Evolutionary conservation across 2,329 filamentous ascomycete genomes (phyloP).

Genomic region (Clonostachys rhizophaga): DNA sequence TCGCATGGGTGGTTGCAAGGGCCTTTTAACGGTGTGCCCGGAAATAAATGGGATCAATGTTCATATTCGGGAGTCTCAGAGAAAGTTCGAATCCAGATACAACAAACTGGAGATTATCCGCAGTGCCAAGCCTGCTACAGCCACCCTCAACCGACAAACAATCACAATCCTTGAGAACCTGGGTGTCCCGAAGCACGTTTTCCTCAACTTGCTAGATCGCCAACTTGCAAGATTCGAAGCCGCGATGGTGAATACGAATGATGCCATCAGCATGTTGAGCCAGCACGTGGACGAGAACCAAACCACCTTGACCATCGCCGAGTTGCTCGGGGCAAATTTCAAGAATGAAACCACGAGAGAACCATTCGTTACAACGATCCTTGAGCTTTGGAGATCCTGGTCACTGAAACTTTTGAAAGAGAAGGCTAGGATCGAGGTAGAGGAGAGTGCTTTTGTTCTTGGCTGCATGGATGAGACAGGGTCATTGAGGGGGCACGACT

Average conservation of each 20-base stretch:
- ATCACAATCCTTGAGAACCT: constrained; percentile 80
- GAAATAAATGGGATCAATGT: constrained; percentile 63
- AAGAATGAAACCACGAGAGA: constrained; percentile 57
- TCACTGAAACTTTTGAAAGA: constrained; percentile 87
- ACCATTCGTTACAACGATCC: constrained; percentile 75
- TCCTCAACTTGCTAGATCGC: constrained; percentile 59
- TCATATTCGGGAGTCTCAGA: constrained; percentile 77
- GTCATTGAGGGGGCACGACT: constrained; percentile 66
- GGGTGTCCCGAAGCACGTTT: constrained; percentile 63
- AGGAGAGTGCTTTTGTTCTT: constrained; percentile 80
- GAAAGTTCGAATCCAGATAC: constrained; percentile 74
- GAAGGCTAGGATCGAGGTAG: constrained; percentile 79
- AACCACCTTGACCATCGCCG: constrained; percentile 67
- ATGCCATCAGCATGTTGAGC: constrained; percentile 64
- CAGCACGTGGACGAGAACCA: constrained; percentile 83
- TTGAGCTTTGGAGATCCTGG: constrained; percentile 85
- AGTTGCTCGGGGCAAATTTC: constrained; percentile 78
- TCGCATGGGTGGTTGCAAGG: constrained; percentile 88
- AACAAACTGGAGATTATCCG: constrained; percentile 81
- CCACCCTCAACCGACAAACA: constrained; percentile 84
- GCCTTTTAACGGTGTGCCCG: constrained; percentile 74
- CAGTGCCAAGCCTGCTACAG: constrained; percentile 69
- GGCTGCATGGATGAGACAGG: constrained; percentile 85
- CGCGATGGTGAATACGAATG: constrained; percentile 61
- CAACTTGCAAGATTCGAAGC: constrained; percentile 66